phyloP scores from a whole-genome alignment of 306 rosid species.

The Cucumis melo region DNA sequence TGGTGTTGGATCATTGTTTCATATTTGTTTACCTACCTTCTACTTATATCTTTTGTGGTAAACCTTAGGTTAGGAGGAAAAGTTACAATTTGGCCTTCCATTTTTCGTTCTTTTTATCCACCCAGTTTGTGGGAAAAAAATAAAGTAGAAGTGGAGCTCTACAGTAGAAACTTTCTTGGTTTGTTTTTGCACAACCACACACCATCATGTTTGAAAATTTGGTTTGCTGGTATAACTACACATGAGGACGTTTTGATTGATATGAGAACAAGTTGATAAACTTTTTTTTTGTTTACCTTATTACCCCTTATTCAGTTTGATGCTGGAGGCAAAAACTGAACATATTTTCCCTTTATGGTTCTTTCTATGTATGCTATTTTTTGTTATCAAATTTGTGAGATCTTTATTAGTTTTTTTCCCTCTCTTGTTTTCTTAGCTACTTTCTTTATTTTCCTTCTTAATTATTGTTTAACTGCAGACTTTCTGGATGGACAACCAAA shows the following conservation, averaged over 20 bases:
- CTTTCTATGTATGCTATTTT: neutral
- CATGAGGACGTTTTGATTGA: neutral
- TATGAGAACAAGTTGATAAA: neutral
- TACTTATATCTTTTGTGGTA: neutral
- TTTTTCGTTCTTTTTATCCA: neutral
- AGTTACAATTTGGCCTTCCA: neutral
- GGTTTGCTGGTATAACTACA: neutral
- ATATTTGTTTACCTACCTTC: neutral
- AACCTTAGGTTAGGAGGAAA: neutral
- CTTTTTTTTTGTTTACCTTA: neutral
- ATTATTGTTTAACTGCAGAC: constrained; percentile 45
- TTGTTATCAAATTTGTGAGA: neutral
- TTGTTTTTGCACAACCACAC: neutral
- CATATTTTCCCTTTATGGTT: neutral
- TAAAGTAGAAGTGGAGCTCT: neutral
- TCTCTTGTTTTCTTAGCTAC: neutral
- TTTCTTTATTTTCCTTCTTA: neutral
- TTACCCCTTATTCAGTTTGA: too few relatives aligned
- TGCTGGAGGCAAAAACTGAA: neutral
- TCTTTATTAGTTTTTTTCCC: neutral
- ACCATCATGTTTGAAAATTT: neutral
- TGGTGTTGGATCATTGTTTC: neutral
- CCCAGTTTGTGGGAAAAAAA: neutral
- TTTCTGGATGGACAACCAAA: constrained; percentile 83
- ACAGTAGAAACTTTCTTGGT: neutral